Percentiles rank a stretch among this genome's conserved stretches.
These are phyloP conservation scores for Arachnopeziza araneosa DNA, from an alignment of 2,329 filamentous ascomycete genomes.

Conservation along the genomic window DNA sequence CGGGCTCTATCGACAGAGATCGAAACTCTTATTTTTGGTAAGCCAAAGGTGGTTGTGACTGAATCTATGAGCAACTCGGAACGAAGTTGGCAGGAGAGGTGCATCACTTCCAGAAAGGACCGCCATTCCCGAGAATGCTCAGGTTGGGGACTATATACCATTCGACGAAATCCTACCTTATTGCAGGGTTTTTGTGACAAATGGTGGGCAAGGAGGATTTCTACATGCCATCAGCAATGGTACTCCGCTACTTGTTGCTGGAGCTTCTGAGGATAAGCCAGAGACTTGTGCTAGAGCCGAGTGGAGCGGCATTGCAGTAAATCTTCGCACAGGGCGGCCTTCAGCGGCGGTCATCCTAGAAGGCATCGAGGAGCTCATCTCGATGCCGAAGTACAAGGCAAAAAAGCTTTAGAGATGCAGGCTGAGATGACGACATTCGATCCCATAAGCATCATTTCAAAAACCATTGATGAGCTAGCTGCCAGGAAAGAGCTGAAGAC, in stretches of 20 bases:
- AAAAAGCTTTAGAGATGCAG: conserved; percentile 13
- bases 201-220: conserved; percentile 34
- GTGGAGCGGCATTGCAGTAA: conserved; percentile 33
- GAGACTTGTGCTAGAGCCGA: conserved; percentile 30
- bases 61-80: conserved; percentile 27
- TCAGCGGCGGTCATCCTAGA: conserved; percentile 10
- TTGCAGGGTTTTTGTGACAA: conserved; percentile 31
- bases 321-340: conserved; percentile 24
- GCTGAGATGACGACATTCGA: conserved; percentile 16
- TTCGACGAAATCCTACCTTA: conserved; percentile 33
- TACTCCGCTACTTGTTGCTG: conserved; percentile 32
- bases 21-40: conserved; percentile 12
- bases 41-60: conserved; percentile 2
- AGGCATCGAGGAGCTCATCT: conserved; percentile 14
- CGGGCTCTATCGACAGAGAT: conserved; percentile 23
- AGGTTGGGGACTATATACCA: conserved; percentile 34
- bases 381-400: conserved; percentile 16
- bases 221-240: conserved; percentile 31
- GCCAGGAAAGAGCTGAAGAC: not conserved
- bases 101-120: conserved; percentile 25
- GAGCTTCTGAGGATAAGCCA: conserved; percentile 32
- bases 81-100: conserved; percentile 27
- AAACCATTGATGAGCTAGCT: conserved; percentile 17
- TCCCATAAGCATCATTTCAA: conserved; percentile 12
- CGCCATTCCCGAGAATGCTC: conserved; percentile 29